Conservation (phyloP, 2,329 filamentous ascomycete genomes). For the Pseudogymnoascus destructans region DNA sequence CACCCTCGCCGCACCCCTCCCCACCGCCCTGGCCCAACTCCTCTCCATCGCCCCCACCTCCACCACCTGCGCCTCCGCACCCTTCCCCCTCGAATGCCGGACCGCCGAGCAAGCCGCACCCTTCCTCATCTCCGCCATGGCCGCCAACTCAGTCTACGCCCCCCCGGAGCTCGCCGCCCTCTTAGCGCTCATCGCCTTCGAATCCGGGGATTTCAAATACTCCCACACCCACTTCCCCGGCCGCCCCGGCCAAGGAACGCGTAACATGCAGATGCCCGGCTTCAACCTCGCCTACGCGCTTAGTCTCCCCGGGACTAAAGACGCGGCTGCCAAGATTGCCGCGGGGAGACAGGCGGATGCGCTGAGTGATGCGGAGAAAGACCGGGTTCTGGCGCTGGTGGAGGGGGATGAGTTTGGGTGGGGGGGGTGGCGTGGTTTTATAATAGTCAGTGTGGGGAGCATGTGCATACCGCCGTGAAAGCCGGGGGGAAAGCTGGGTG, state of each 20-base stretch:
- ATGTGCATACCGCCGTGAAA: conserved; percentile 32
- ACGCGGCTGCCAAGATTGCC: conserved; percentile 27
- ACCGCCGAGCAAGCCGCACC: conserved; percentile 38
- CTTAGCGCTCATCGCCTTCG: conserved; percentile 46
- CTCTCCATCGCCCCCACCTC: conserved; percentile 36
- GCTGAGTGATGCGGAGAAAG: conserved; percentile 28
- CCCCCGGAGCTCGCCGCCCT: conserved; percentile 46
- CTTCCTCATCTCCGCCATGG: conserved; percentile 38
- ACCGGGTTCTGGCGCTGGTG: conserved; percentile 37
- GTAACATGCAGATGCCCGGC: conserved; percentile 48
- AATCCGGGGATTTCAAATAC: conserved; percentile 48
- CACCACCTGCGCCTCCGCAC: conserved; percentile 31
- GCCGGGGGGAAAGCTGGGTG: conserved; percentile 35
- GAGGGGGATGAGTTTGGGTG: conserved; percentile 39
- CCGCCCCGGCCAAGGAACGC: conserved; percentile 45
- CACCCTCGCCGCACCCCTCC: conserved; percentile 10
- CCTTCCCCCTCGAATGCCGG: conserved; percentile 37
- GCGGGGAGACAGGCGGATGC: conserved; percentile 15
- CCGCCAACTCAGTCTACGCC: conserved; percentile 37
- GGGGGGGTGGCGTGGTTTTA: conserved; percentile 50
- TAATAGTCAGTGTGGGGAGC: conserved; percentile 36
- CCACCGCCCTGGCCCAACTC: conserved; percentile 15
- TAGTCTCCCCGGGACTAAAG: conserved; percentile 27
- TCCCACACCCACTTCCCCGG: conserved; percentile 44
- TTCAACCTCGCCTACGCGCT: conserved; percentile 43